phyloP scores from a whole-genome alignment of 306 rosid genomes.

The Myrica gale region DNA sequence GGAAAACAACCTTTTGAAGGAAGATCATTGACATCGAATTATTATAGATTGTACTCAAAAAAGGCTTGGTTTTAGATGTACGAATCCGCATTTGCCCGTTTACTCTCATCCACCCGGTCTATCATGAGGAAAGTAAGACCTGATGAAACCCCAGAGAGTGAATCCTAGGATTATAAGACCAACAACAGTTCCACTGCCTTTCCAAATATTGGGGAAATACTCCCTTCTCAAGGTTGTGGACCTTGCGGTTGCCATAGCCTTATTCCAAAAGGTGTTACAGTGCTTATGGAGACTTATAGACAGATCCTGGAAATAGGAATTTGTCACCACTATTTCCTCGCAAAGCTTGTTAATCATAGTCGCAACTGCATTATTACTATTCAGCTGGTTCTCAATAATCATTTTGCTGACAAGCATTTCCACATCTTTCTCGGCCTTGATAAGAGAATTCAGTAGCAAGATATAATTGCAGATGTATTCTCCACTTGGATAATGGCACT shows the following conservation, averaged over 20 bases:
- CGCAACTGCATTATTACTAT: constrained; percentile 13
- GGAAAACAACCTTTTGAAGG: too few species aligned
- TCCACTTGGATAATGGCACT: constrained; percentile 12
- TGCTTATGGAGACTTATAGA: neutral
- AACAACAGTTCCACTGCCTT: too few species aligned
- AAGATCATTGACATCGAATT: too few species aligned
- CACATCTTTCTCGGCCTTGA: constrained; percentile 24
- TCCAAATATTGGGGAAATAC: neutral
- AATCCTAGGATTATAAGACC: too few species aligned
- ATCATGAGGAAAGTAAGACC: too few species aligned
- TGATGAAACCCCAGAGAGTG: too few species aligned
- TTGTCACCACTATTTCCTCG: constrained; percentile 3
- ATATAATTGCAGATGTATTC: constrained; percentile 29
- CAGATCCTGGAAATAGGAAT: neutral
- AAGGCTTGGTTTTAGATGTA: too few species aligned
- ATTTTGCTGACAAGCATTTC: constrained; percentile 19
- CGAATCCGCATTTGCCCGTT: too few species aligned
- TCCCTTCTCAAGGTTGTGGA: constrained; percentile 20
- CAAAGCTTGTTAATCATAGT: constrained; percentile 17
- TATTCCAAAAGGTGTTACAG: constrained; percentile 11
- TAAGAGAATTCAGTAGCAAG: constrained; percentile 20
- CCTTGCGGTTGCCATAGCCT: constrained; percentile 15
- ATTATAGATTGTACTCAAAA: too few species aligned
- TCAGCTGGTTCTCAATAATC: constrained; percentile 18
- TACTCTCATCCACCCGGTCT: too few species aligned